A percentile compares a stretch with the other conserved stretches of the same genome.
phyloP scores from a whole-genome alignment of 2,329 filamentous ascomycete genomes.

The Colletotrichum truncatum region DNA sequence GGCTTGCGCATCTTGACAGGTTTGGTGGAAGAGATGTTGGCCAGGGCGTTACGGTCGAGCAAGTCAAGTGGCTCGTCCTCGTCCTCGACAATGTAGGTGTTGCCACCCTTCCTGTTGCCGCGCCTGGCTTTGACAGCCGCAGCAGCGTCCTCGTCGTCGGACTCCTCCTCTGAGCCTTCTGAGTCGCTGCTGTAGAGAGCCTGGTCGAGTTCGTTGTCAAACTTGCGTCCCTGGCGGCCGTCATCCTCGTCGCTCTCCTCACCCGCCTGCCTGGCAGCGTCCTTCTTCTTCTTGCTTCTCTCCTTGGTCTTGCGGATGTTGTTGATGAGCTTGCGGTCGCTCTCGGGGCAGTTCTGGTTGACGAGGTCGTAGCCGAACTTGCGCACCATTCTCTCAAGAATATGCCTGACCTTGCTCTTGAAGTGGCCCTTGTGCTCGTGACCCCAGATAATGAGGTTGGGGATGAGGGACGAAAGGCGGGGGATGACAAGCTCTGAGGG shows the following conservation, averaged over 20 bases:
- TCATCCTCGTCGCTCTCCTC: slow-evolving; percentile 65
- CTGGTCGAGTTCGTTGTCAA: slow-evolving; percentile 94
- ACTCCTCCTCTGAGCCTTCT: slow-evolving; percentile 68
- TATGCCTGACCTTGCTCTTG: slow-evolving; percentile 97
- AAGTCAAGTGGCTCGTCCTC: slow-evolving; percentile 96
- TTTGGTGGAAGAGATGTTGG: slow-evolving; percentile 92
- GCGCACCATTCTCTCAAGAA: slow-evolving; percentile 91
- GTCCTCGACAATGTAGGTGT: slow-evolving; percentile 91
- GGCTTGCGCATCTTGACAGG: slow-evolving; percentile 72
- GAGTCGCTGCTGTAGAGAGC: slow-evolving; percentile 89
- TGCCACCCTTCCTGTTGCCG: slow-evolving; percentile 67
- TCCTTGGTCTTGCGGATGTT: slow-evolving; percentile 98
- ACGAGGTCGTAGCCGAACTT: slow-evolving; percentile 87
- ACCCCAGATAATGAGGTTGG: slow-evolving; percentile 94
- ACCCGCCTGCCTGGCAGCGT: slow-evolving; percentile 66
- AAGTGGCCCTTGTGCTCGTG: slow-evolving; percentile 99
- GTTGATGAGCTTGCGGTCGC: slow-evolving; percentile 87
- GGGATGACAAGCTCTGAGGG: slow-evolving; percentile 82
- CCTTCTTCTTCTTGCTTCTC: slow-evolving; percentile 89
- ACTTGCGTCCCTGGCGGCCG: slow-evolving; percentile 66
- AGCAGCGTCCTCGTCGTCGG: slow-evolving; percentile 57
- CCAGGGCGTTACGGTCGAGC: slow-evolving; percentile 86
- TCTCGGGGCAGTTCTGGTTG: slow-evolving; percentile 83
- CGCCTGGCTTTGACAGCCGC: slow-evolving; percentile 52
- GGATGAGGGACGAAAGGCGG: slow-evolving; percentile 79